These are phyloP conservation scores for Russula olivacea DNA, from an alignment of 768 basidiomycete genomes.

Conservation along the genomic window DNA sequence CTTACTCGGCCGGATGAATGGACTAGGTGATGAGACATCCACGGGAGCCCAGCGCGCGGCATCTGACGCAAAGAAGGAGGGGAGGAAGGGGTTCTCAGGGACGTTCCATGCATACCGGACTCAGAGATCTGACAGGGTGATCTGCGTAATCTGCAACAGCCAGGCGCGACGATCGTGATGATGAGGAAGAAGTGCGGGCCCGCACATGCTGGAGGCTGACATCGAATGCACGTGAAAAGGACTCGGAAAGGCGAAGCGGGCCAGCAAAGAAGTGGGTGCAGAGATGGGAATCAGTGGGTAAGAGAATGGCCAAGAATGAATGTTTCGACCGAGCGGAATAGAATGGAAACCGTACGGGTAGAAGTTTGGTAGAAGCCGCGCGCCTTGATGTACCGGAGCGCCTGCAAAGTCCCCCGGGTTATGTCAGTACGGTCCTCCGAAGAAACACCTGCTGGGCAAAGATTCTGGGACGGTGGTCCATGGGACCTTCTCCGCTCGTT, in stretches of 20 bases:
- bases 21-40: background rate
- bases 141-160: conserved; percentile 20
- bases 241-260: conserved; percentile 4
- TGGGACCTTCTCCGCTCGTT: conserved; percentile 7
- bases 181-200: conserved; percentile 15
- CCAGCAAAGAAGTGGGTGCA: background rate
- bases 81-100: background rate
- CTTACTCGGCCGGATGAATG: conserved; percentile 5
- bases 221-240: conserved; percentile 10
- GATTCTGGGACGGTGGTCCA: conserved; percentile 1
- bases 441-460: conserved; percentile 1
- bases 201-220: conserved; percentile 19
- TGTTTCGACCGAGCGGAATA: conserved; percentile 3
- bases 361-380: conserved; percentile 7
- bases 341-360: conserved; percentile 17
- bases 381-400: conserved; percentile 10
- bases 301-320: conserved; percentile 7
- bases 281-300: conserved; percentile 1
- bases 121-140: conserved; percentile 2
- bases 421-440: conserved; percentile 8
- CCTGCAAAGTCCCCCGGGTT: conserved; percentile 3
- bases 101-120: conserved; percentile 7
- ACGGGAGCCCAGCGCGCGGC: background rate
- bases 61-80: background rate
- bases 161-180: conserved; percentile 16